phyloP scores from a whole-genome alignment of 768 basidiomycete genomes.

The Xerocomellus dryophilus region DNA sequence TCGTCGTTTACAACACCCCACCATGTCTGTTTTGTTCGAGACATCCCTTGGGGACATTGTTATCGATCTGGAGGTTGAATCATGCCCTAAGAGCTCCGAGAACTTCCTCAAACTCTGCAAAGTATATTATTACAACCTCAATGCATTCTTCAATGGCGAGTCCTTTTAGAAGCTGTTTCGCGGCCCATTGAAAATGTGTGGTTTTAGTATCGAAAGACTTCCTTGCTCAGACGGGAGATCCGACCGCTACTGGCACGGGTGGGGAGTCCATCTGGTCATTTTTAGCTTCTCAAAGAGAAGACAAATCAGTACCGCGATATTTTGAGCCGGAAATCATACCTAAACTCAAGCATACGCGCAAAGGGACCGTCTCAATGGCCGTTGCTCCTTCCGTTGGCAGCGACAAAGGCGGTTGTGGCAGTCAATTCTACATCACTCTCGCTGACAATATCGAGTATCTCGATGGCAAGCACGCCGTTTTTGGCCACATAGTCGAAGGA shows the following conservation, averaged over 20 bases:
- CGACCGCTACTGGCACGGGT: constrained; percentile 90
- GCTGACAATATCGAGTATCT: constrained; percentile 90
- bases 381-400: constrained; percentile 78
- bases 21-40: constrained; percentile 95
- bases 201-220: constrained; percentile 91
- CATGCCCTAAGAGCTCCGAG: constrained; percentile 86
- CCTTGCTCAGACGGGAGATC: constrained; percentile 94
- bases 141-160: constrained; percentile 97
- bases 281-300: constrained; percentile 47
- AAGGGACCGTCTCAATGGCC: constrained; percentile 97
- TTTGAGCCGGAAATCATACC: constrained; percentile 82
- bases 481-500: constrained; percentile 95
- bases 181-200: neutral
- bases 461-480: constrained; percentile 91
- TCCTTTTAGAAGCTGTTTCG: constrained; percentile 7
- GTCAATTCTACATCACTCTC: constrained; percentile 96
- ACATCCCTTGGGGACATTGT: constrained; percentile 97
- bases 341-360: constrained; percentile 75
- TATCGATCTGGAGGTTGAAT: constrained; percentile 89
- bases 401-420: constrained; percentile 77
- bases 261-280: constrained; percentile 88
- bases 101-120: constrained; percentile 99
- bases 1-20: neutral
- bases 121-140: constrained; percentile 93
- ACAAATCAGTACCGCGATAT: constrained; percentile 57